Evolutionary conservation across 73 alveolate genomes (phyloP).

Genomic region (Breviolum minutum): DNA sequence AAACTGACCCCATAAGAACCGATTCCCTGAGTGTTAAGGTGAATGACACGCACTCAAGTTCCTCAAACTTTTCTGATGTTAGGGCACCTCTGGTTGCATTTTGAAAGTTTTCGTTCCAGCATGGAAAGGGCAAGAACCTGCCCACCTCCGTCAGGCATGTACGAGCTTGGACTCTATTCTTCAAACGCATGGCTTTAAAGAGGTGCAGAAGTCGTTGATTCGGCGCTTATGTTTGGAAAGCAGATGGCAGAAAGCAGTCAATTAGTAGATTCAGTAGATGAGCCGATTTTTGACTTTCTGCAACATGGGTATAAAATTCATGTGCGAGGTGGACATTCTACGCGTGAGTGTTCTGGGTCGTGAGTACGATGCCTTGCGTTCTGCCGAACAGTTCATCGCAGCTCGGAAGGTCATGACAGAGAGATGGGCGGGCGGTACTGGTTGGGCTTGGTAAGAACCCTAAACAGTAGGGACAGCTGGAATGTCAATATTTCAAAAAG

Average conservation of each 20-base stretch:
- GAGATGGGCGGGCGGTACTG: no score
- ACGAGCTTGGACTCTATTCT: constrained; percentile 52
- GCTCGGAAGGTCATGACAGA: constrained; percentile 25
- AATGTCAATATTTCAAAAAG: no score
- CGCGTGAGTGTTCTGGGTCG: constrained; percentile 91
- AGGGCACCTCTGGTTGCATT: neutral
- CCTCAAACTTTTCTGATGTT: neutral
- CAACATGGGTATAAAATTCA: neutral
- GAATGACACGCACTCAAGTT: neutral
- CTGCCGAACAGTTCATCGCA: constrained; percentile 54
- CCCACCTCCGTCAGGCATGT: neutral
- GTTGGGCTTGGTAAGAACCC: no score
- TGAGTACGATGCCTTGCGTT: constrained; percentile 56
- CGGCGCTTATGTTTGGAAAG: neutral
- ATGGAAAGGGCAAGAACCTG: neutral
- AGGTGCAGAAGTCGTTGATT: neutral
- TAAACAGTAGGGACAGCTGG: no score
- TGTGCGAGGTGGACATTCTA: constrained; percentile 49
- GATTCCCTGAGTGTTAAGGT: no score
- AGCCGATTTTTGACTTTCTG: neutral
- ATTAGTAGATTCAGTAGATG: no score
- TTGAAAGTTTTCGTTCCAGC: neutral
- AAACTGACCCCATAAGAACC: no score
- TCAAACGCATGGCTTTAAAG: constrained; percentile 21
- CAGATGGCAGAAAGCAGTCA: no score